Conservation (phyloP, 257 asterid species). For the Misopates orontium region DNA sequence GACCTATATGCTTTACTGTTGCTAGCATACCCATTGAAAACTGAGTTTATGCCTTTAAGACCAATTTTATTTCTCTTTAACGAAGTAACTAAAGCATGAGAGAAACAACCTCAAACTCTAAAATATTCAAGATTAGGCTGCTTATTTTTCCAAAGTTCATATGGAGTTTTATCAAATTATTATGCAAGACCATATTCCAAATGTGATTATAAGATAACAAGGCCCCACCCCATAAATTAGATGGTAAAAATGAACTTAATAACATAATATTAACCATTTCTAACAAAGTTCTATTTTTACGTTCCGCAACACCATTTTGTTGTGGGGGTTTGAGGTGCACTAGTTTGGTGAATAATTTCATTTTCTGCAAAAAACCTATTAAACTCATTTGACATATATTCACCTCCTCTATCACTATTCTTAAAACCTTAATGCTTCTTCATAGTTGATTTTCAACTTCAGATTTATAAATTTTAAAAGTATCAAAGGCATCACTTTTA, state of each 20-base stretch:
- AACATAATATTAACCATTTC: too few relatives aligned
- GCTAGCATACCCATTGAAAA: conserved; percentile 2
- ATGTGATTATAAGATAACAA: neutral
- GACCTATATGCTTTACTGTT: neutral
- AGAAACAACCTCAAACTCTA: neutral
- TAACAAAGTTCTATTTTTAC: too few relatives aligned
- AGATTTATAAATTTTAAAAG: neutral
- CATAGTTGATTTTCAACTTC: conserved; percentile 6
- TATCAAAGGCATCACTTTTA: neutral
- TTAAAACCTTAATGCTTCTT: too few relatives aligned
- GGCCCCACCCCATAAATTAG: too few relatives aligned
- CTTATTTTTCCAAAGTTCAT: neutral
- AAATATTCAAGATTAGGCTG: neutral
- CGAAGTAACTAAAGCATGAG: too few relatives aligned
- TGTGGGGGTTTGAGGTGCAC: too few relatives aligned
- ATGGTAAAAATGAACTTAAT: too few relatives aligned
- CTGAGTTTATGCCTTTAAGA: neutral
- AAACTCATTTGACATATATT: too few relatives aligned
- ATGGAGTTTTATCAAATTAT: neutral
- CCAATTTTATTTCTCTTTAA: neutral
- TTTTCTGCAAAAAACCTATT: too few relatives aligned
- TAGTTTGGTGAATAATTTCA: too few relatives aligned
- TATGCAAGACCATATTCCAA: neutral
- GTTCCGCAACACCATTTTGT: too few relatives aligned
- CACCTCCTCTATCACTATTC: too few relatives aligned